Evolutionary conservation across 2,329 filamentous ascomycete species (phyloP), one percentile per base, ranked within the genome.

Genomic region (Tympanopsis confertula): DNA sequence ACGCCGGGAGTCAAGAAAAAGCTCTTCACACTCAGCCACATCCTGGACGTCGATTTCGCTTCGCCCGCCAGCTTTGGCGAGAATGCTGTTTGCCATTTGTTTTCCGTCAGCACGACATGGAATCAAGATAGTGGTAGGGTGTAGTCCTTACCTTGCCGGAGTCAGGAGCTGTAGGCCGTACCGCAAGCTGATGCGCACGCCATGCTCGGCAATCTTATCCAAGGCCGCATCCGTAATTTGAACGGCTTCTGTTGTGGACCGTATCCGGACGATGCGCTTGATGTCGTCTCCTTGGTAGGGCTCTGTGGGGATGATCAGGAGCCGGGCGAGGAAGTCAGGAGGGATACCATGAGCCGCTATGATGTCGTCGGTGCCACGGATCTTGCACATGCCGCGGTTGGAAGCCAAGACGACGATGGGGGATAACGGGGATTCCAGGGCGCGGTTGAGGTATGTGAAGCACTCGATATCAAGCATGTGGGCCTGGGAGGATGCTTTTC

Each of bases 401-500:
- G 91, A 96, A 42, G 91, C 91, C 43, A 98, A 80, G 47, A 98
- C 91, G 43, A 98, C 91, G 53, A 98, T 94, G 40, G 91, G 91
- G 2, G 89, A 89, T 53, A 98, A 93, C 47, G 80, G 76, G 40
- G 86, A 88, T 70, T 98, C 91, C 48, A 98, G 74, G n/a, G 91
- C 91, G 55, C 88, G 85, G 69, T 96, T 96, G 54, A 98, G 79
- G 64, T 95, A 98, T 48, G 91, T 96, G 66, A 96, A 98, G 68
- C 88, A 94, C 68, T 98, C 91, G 49, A 98, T 83, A 59, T 98
- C 91, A 50, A 98, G 86, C 91, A 98, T 98, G 68, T 98, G 89
- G 42, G 94, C 89, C 87, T 93, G 50, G n/a, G n/a, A n/a, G n/a
- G n/a, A n/a, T 39, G 45, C 41, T 48, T 38, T 41, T 36, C 33